These are phyloP conservation scores for Pythium myriotylum DNA, from an alignment of 352 stramenopile genomes.

Conservation along the genomic window DNA sequence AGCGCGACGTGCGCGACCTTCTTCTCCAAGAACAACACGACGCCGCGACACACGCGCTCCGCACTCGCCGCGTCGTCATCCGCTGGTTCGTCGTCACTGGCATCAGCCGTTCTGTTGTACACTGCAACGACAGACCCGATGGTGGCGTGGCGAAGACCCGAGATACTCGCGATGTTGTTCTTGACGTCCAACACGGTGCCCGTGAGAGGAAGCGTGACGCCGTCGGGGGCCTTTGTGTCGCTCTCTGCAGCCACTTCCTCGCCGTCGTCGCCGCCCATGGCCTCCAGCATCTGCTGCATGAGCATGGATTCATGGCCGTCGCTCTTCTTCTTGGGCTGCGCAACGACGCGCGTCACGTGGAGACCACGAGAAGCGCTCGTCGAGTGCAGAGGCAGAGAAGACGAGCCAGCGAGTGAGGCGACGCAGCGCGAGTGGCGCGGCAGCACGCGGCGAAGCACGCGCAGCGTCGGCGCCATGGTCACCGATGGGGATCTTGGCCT, in stretches of 20 bases:
- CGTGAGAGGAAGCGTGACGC: slow-evolving; percentile 40
- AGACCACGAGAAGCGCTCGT: neutral
- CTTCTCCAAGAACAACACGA: slow-evolving; percentile 36
- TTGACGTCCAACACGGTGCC: slow-evolving; percentile 71
- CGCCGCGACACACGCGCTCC: slow-evolving; percentile 25
- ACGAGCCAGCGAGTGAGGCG: neutral
- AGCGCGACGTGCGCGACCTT: slow-evolving; percentile 53
- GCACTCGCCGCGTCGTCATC: neutral
- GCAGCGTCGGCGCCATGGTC: slow-evolving; percentile 3
- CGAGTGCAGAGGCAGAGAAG: neutral
- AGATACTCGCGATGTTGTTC: slow-evolving; percentile 74
- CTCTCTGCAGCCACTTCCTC: slow-evolving; percentile 14
- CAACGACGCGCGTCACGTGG: slow-evolving; percentile 18
- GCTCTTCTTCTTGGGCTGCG: slow-evolving; percentile 23
- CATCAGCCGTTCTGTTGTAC: slow-evolving; percentile 22
- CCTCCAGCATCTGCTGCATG: slow-evolving; percentile 74
- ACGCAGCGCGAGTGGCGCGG: slow-evolving; percentile 2
- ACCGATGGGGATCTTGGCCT: neutral
- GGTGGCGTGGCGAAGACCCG: slow-evolving; percentile 67
- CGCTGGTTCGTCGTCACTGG: slow-evolving; percentile 3
- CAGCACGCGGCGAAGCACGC: slow-evolving; percentile 13
- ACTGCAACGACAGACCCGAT: slow-evolving; percentile 73
- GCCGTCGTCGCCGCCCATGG: slow-evolving; percentile 49
- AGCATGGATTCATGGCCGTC: slow-evolving; percentile 60
- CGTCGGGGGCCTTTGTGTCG: slow-evolving; percentile 9